These are phyloP conservation scores for Candida vartiovaarae DNA, from an alignment of 805 yeast genomes.

Conservation along the genomic window DNA sequence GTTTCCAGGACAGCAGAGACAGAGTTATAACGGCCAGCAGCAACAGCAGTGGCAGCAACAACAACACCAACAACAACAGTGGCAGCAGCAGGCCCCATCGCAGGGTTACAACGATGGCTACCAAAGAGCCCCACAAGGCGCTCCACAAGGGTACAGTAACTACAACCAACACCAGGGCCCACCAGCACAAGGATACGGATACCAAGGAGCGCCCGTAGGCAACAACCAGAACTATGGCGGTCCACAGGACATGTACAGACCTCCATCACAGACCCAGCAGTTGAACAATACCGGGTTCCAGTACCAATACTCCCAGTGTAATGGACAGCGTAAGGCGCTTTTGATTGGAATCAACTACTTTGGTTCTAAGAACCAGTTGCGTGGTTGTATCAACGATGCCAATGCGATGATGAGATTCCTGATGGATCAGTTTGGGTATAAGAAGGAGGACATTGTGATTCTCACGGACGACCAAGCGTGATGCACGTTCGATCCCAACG, in stretches of 20 bases:
- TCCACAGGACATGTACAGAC: constrained; percentile 12
- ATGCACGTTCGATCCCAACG: constrained; percentile 41
- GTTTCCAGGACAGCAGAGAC: constrained; percentile 14
- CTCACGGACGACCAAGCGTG: constrained; percentile 40
- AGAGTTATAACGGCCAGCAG: constrained; percentile 3
- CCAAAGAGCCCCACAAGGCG: not conserved
- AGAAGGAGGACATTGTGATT: constrained; percentile 36
- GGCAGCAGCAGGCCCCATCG: not conserved
- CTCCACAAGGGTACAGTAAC: not conserved
- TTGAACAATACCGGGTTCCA: constrained; percentile 15
- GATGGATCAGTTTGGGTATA: constrained; percentile 18
- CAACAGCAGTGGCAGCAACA: not conserved
- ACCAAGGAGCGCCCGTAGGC: not conserved
- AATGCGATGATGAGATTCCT: constrained; percentile 37
- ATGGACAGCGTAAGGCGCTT: constrained; percentile 58
- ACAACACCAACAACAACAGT: not conserved
- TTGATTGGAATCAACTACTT: constrained; percentile 63
- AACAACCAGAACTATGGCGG: constrained; percentile 6
- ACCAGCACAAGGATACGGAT: not conserved
- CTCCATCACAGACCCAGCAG: constrained; percentile 15
- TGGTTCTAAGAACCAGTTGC: constrained; percentile 45
- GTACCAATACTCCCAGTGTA: constrained; percentile 48
- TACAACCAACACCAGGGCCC: not conserved
- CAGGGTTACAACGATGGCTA: not conserved
- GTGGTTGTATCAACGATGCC: constrained; percentile 70